Evolutionary conservation across 2,329 filamentous ascomycete species (phyloP), one percentile per base, ranked within the genome.

Genomic region (Diaporthe australafricana): DNA sequence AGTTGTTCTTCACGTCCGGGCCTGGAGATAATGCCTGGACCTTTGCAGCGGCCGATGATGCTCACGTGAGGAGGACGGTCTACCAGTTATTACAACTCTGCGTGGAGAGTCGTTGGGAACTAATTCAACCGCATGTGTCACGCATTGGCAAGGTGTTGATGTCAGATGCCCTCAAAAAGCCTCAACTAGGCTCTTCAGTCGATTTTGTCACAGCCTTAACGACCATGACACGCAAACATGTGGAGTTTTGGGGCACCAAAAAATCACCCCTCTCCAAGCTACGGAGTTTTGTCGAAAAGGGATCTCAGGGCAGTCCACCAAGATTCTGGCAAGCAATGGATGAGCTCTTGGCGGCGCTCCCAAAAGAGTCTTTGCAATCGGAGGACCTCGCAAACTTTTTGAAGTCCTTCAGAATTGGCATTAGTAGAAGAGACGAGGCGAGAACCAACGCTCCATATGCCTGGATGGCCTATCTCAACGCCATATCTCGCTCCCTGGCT

Each of bases 171-270:
- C 84, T 98, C 20, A 90, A 92, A 73, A 90, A 87, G 3, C 88
- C 88, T 70, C 96, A 98, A 79, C 82, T 87, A 4, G 92, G 92
- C 5, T 97, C 96, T 1, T 89, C 93, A 1, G 84, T 89, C 8
- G 92, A 95, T 71, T 92, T 93, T 74, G 84, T 94, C 8, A 87
- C 90, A 56, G 87, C 91, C 1, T 80, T 98, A 63, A 85, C 90
- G 12, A 84, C 86, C 14, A 82, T 98, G 68, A 96, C 95, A 0
- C 82, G 84, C 38, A 80, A 80, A 16, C 87, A 91, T 62, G 91
- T 94, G 1, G 87, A 90, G 20, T 85, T 95, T 12, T 99, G 96
- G 96, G 92, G 90, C 1, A 85, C 88, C n/a, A 88, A 90, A 74
- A 89, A 87, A 70, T 82, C 87, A 1, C 85, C 89, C 0, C 75